Base-by-base conservation (phyloP, 164 flowering plant species). In the Kingdonia uniflora region DNA sequence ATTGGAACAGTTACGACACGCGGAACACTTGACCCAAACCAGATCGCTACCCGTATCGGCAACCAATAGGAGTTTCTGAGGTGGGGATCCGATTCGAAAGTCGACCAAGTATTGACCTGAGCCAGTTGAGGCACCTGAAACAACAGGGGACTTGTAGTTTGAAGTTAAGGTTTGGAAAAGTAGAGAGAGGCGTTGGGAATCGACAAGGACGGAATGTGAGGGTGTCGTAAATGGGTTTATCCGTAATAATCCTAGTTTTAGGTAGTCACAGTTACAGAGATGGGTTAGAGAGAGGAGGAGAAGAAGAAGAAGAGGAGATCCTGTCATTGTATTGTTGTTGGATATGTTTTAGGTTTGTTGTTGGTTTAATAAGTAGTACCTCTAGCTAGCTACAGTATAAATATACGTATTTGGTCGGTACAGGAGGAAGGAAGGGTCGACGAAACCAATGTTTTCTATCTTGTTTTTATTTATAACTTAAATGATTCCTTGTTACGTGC, bases 11-110 rank as follows among this genome's bases (percentile, higher is more conserved):
- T 74, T 64, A 2, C 61, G 60, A 68, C 87, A 82, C 46, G 94
- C 78, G 56, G 94, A 77, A 74, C 94, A 85, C 16, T 60, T 52
- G 39, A 76, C 74, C 96, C 96, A 87, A 53, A 78, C 66, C 29
- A 87, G 82, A 49, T 87, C 96, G 65, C 81, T 74, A 42, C 96
- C 96, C 50, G 89, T 84, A 54, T 84, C 92, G 24, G 82, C 85
- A n/a, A 84, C 75, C 19, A 87, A 78, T 50, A 71, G 76, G 66
- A 87, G 72, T 14, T 42, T 57, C 42, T 79, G 87, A 0, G 90
- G 84, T 1, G 96, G 96, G 19, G 87, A 62, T 15, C 96, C 96
- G 44, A 87, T 37, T 5, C 49, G 59, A 52, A 87, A 68, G 21
- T 69, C 60, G 41, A 80, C 82, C 54, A 69, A 64, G 62, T 68